Conservation (phyloP, 2,329 filamentous ascomycete genomes). For the Ciborinia camelliae region DNA sequence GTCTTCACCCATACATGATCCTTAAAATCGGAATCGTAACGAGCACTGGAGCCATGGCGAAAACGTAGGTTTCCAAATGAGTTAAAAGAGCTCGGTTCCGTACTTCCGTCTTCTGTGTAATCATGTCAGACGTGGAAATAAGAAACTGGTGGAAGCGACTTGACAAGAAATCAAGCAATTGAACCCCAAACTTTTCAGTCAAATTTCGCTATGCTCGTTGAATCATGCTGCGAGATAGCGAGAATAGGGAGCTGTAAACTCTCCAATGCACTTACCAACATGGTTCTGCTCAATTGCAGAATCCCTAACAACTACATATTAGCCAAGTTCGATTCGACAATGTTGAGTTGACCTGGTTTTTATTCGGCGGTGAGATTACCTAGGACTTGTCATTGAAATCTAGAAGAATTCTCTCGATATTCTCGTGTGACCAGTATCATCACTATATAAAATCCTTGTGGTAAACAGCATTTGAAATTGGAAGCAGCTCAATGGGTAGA, state of each 20-base stretch:
- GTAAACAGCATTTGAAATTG: slow-evolving; percentile 7
- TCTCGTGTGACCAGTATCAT: slow-evolving; percentile 13
- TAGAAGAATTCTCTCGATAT: background rate
- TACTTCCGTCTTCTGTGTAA: slow-evolving; percentile 5
- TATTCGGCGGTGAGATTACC: slow-evolving; percentile 11
- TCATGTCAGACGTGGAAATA: background rate
- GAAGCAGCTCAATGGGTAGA: background rate
- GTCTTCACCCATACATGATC: slow-evolving; percentile 38
- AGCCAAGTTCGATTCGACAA: background rate
- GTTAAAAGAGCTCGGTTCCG: background rate
- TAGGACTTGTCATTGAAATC: slow-evolving; percentile 16
- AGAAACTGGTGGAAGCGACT: background rate
- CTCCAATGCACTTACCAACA: slow-evolving; percentile 7
- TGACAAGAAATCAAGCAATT: background rate
- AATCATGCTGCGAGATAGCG: background rate
- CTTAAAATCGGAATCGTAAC: slow-evolving; percentile 36
- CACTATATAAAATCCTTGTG: background rate
- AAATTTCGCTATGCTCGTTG: background rate
- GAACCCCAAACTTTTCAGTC: background rate
- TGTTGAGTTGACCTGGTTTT: background rate
- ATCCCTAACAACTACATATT: background rate
- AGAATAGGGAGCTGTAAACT: background rate
- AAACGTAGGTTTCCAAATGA: slow-evolving; percentile 29
- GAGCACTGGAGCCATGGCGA: slow-evolving; percentile 38
- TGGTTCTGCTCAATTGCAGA: slow-evolving; percentile 17